Conservation (phyloP, 306 rosid genomes). For the Comarum palustre region DNA sequence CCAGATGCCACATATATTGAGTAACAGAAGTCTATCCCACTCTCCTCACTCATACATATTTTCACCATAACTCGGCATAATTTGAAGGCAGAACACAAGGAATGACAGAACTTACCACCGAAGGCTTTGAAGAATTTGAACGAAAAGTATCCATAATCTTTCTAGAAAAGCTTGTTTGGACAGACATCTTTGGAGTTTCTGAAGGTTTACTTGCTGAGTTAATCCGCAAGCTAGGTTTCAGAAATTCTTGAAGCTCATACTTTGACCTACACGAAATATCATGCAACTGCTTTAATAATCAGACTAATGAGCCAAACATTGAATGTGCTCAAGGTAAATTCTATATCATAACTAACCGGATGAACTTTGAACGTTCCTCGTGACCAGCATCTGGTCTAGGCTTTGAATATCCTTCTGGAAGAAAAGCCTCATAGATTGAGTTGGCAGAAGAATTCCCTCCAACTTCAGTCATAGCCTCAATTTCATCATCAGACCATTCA, state of each 20-base stretch:
- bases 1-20: background rate
- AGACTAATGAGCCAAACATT: slow-evolving; percentile 18
- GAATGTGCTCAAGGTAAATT: slow-evolving; percentile 8
- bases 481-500: slow-evolving; percentile 95
- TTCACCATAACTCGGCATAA: slow-evolving; percentile 17
- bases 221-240: slow-evolving; percentile 96
- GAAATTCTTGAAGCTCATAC: slow-evolving; percentile 82
- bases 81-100: slow-evolving; percentile 21
- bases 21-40: slow-evolving; percentile 4
- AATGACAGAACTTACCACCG: slow-evolving; percentile 57
- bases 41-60: background rate
- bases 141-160: slow-evolving; percentile 55
- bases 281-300: slow-evolving; percentile 16
- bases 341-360: slow-evolving; percentile 55
- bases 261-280: slow-evolving; percentile 60
- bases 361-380: slow-evolving; percentile 68
- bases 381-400: slow-evolving; percentile 76
- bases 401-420: slow-evolving; percentile 76
- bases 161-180: slow-evolving; percentile 50
- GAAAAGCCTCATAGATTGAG: slow-evolving; percentile 82
- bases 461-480: slow-evolving; percentile 87
- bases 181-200: slow-evolving; percentile 35
- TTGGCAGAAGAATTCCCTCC: slow-evolving; percentile 95
- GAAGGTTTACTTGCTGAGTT: slow-evolving; percentile 28
- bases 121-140: slow-evolving; percentile 44